Percentiles rank a stretch among this genome's conserved stretches.
Conservation (phyloP, 176 grass and related monocot species). For the Musa acuminata region DNA sequence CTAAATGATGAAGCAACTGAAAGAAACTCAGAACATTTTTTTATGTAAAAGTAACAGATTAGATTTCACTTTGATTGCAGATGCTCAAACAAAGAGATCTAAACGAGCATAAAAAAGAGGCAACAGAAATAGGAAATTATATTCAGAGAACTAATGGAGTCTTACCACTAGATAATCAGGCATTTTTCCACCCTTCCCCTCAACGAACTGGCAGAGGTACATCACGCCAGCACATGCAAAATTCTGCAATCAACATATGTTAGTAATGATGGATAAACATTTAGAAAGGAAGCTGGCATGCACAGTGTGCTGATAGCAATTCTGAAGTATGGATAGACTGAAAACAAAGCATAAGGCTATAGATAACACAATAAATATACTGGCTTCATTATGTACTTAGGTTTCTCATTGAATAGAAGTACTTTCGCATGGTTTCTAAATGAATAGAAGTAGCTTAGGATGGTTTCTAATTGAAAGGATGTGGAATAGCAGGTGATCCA, state of each 20-base stretch:
- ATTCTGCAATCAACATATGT: slow-evolving; percentile 47
- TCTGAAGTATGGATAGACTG: too few relatives aligned
- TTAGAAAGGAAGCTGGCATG: background rate
- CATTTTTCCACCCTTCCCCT: slow-evolving; percentile 86
- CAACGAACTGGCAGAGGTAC: slow-evolving; percentile 95
- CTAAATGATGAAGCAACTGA: background rate
- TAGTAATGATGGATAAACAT: slow-evolving; percentile 4
- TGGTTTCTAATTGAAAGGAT: too few relatives aligned
- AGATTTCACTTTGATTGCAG: background rate
- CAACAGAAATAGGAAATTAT: background rate
- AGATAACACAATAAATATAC: too few relatives aligned
- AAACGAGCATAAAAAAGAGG: background rate
- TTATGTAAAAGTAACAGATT: background rate
- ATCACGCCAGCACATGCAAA: slow-evolving; percentile 85
- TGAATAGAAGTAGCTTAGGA: too few relatives aligned
- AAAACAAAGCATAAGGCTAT: too few relatives aligned
- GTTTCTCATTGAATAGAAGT: too few relatives aligned
- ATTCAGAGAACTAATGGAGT: background rate
- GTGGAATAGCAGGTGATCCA: too few relatives aligned
- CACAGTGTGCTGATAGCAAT: background rate
- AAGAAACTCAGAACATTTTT: background rate
- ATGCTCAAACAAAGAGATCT: background rate
- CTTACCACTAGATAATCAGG: slow-evolving; percentile 51
- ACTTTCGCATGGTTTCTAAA: too few relatives aligned
- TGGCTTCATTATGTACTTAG: too few relatives aligned